A percentile compares a stretch with the other conserved stretches of the same genome.
These are phyloP conservation scores for Pholiota microspora DNA, from an alignment of 768 basidiomycete genomes.

Conservation along the genomic window DNA sequence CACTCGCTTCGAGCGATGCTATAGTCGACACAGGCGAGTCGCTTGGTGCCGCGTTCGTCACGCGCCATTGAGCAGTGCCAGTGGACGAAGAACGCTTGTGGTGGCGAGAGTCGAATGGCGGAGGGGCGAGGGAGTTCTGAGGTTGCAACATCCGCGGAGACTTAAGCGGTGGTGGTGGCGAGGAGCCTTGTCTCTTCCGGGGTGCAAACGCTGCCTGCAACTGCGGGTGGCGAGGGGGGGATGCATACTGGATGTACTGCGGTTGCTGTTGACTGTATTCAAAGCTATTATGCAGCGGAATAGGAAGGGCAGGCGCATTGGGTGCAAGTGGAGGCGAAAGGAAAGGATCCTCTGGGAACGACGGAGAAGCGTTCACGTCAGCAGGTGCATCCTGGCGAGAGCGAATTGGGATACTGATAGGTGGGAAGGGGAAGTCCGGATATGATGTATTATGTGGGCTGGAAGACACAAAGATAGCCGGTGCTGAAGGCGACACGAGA, in stretches of 20 bases:
- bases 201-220: constrained; percentile 13
- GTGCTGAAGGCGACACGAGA: constrained; percentile 5
- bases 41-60: constrained; percentile 21
- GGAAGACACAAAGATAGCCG: constrained; percentile 11
- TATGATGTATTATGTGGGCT: constrained; percentile 10
- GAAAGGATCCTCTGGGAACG: constrained; percentile 18
- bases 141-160: constrained; percentile 14
- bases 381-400: constrained; percentile 25
- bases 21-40: constrained; percentile 17
- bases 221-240: constrained; percentile 20
- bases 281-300: constrained; percentile 32
- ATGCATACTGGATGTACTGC: constrained; percentile 5
- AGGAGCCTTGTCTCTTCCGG: constrained; percentile 9
- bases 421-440: constrained; percentile 16
- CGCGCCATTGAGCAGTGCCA: constrained; percentile 21
- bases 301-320: constrained; percentile 12
- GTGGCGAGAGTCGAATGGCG: constrained; percentile 12
- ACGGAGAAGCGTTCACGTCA: constrained; percentile 16
- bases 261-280: constrained; percentile 10
- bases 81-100: constrained; percentile 24
- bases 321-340: background rate
- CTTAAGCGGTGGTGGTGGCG: constrained; percentile 18
- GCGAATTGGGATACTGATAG: constrained; percentile 26
- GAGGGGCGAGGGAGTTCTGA: constrained; percentile 17
- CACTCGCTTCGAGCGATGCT: constrained; percentile 19